Evolutionary conservation across 768 basidiomycete genomes (phyloP), one percentile per base, ranked within the genome.

Genomic region (Leccinum fibrillosum): DNA sequence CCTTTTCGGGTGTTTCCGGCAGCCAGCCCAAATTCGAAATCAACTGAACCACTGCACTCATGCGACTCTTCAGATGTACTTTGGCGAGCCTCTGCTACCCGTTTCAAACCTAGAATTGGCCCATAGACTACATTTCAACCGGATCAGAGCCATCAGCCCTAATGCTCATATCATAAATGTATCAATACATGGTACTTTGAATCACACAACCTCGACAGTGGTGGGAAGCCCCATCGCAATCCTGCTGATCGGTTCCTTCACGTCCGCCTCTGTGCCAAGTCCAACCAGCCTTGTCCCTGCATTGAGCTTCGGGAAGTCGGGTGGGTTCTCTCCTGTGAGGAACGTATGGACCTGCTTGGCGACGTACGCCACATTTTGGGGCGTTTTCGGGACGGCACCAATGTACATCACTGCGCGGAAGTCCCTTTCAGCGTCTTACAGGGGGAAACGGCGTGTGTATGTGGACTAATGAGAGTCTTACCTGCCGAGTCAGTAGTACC

Each of bases 391-490:
- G 10, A 86, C 83, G 6, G 89, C 83, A 1, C 86, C 84, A 52
- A 91, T 91, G 61, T 92, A 92, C 83, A 91, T 88, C 49, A 90
- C 89, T 82, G 62, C 34, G 51, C 17, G 2, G 19, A 6, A n/a
- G 10, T 17, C 25, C 52, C 23, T 17, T 19, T 66, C 19, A 61
- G 49, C 28, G 13, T 30, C 26, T 13, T 15, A 21, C 15, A 21
- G 9, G 39, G 42, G 19, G 42, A 10, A 44, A 10, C 69, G 54
- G n/a, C 3, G 39, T 4, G n/a, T 13, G 12, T 8, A 4, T 23
- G 19, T 2, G 30, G 39, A 32, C 13, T 9, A 25, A n/a, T 28
- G 4, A 28, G 17, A 54, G n/a, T 32, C 69, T 62, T 57, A 83
- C 82, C 82, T 56, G 83, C 81, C 23, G 85, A 87, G 62, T 85